Evolutionary conservation across 768 basidiomycete genomes (phyloP).

Genomic region (Calvatia gigantea): DNA sequence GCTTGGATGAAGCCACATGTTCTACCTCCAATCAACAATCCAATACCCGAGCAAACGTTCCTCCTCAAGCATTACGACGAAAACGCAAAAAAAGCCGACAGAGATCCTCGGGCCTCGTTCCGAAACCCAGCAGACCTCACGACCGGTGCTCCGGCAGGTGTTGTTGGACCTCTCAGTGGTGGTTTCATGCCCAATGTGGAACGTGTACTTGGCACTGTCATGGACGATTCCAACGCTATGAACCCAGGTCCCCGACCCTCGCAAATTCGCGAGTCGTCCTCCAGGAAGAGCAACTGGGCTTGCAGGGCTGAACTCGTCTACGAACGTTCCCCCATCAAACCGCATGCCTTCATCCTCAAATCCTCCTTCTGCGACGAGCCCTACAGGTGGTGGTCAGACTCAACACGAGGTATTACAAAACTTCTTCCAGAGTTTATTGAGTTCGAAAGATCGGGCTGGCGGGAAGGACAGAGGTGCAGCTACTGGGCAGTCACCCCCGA

Average conservation of each 20-base stretch:
- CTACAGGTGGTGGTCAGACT: slow-evolving; percentile 44
- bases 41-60: slow-evolving; percentile 87
- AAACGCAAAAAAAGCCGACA: slow-evolving; percentile 84
- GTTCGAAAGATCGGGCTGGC: slow-evolving; percentile 56
- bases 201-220: slow-evolving; percentile 79
- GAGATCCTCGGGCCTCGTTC: slow-evolving; percentile 88
- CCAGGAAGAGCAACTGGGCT: slow-evolving; percentile 35
- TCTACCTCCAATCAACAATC: slow-evolving; percentile 74
- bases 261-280: slow-evolving; percentile 27
- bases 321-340: slow-evolving; percentile 25
- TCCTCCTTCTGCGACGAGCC: slow-evolving; percentile 27
- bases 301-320: slow-evolving; percentile 33
- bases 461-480: slow-evolving; percentile 17
- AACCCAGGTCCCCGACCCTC: slow-evolving; percentile 22
- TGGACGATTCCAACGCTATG: slow-evolving; percentile 57
- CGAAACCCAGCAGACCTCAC: slow-evolving; percentile 66
- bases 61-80: slow-evolving; percentile 89
- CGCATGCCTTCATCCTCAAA: slow-evolving; percentile 33
- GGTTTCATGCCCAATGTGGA: slow-evolving; percentile 89
- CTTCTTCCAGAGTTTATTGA: slow-evolving; percentile 83
- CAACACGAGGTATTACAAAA: slow-evolving; percentile 84
- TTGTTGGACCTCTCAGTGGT: slow-evolving; percentile 90
- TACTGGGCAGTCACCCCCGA: slow-evolving; percentile 1
- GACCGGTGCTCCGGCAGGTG: slow-evolving; percentile 56
- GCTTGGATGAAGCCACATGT: slow-evolving; percentile 47